Evolutionary conservation across 306 rosid genomes (phyloP).

Genomic region (Inga leiocalycina): DNA sequence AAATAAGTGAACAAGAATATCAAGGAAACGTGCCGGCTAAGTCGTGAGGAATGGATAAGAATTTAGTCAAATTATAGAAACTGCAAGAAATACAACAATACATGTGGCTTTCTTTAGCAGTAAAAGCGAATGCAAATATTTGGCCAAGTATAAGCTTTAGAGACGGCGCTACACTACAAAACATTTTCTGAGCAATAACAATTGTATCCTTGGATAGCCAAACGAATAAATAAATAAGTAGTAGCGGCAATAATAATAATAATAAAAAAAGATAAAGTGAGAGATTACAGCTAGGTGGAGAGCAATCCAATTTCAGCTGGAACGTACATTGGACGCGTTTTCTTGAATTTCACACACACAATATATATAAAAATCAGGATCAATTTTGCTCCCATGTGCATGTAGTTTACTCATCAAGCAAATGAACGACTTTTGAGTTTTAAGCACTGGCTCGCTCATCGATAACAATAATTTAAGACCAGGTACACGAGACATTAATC

Average conservation of each 20-base stretch:
- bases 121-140: not conserved
- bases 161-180: not conserved
- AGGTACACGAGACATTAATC: not conserved
- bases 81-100: not conserved
- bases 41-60: not conserved
- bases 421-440: not conserved
- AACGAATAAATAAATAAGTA: too few relatives aligned
- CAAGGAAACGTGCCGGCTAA: not conserved
- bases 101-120: not conserved
- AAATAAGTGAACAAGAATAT: not conserved
- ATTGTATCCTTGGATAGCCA: not conserved
- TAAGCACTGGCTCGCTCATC: not conserved
- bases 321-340: not conserved
- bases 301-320: not conserved
- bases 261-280: constrained; percentile 34
- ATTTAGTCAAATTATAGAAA: not conserved
- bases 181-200: not conserved
- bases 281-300: not conserved
- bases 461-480: not conserved
- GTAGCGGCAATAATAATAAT: too few relatives aligned
- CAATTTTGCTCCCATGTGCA: not conserved
- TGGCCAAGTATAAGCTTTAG: not conserved
- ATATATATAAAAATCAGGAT: not conserved
- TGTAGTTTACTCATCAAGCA: not conserved
- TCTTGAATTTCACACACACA: not conserved